Evolutionary conservation across 2,329 filamentous ascomycete species (phyloP).

Genomic region (Fusarium sulawesiense): DNA sequence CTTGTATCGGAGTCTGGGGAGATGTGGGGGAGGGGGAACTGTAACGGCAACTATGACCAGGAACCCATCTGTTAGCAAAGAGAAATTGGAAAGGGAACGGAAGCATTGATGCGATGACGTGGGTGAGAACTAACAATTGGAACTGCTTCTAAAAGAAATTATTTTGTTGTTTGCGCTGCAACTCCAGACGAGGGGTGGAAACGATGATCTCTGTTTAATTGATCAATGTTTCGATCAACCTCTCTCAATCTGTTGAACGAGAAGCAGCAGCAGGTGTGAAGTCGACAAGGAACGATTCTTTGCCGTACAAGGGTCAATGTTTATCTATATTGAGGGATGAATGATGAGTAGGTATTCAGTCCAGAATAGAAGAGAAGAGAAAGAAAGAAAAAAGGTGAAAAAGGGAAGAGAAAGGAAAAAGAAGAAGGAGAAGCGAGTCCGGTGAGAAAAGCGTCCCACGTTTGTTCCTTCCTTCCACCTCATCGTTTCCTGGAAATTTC

Average conservation of each 20-base stretch:
- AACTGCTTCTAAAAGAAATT: slow-evolving; percentile 4
- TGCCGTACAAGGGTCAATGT: background rate
- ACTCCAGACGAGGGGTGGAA: slow-evolving; percentile 42
- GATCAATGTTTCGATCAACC: slow-evolving; percentile 28
- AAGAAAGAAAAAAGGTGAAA: slow-evolving; percentile 1
- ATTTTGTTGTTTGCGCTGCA: slow-evolving; percentile 37
- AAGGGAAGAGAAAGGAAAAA: slow-evolving; percentile 4
- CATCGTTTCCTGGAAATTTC: slow-evolving; percentile 39
- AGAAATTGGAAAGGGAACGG: slow-evolving; percentile 2
- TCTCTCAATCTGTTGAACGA: slow-evolving; percentile 41
- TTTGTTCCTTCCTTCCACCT: slow-evolving; percentile 20
- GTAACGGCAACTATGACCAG: slow-evolving; percentile 17
- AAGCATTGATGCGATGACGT: background rate
- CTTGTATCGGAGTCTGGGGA: slow-evolving; percentile 25
- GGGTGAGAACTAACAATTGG: slow-evolving; percentile 18
- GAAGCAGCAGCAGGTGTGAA: slow-evolving; percentile 44
- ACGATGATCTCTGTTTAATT: slow-evolving; percentile 36
- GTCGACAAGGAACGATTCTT: background rate
- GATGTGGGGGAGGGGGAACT: slow-evolving; percentile 31
- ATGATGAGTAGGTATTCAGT: slow-evolving; percentile 16
- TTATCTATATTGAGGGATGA: slow-evolving; percentile 25
- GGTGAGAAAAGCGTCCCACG: slow-evolving; percentile 25
- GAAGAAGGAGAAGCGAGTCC: slow-evolving; percentile 13
- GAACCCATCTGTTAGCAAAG: slow-evolving; percentile 24
- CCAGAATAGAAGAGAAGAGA: slow-evolving; percentile 6